Conservation (phyloP, 129 eudicot genomes). For the Tagetes erecta region DNA sequence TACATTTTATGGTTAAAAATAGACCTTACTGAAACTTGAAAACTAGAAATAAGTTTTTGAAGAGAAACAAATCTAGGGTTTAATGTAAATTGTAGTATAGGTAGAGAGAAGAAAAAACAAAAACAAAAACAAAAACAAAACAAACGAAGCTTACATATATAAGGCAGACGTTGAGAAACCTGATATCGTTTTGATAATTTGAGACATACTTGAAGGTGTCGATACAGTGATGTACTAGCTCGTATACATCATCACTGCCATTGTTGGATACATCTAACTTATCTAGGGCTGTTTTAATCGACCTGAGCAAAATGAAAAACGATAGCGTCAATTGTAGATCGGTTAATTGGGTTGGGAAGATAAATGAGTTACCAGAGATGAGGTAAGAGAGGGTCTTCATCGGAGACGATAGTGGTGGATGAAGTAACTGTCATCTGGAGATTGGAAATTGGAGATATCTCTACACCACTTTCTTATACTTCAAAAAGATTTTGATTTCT, state of each 20-base stretch:
- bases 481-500: no score
- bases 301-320: conserved; percentile 38
- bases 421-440: conserved; percentile 44
- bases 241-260: conserved; percentile 30
- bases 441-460: background rate
- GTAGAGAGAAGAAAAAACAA: background rate
- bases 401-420: conserved; percentile 19
- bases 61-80: background rate
- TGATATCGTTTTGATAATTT: conserved; percentile 56
- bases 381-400: conserved; percentile 58
- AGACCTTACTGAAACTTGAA: background rate
- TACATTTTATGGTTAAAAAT: background rate
- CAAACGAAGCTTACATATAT: conserved; percentile 47
- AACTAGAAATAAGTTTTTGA: background rate
- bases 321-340: background rate
- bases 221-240: conserved; percentile 50
- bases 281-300: conserved; percentile 49
- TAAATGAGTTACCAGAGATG: conserved; percentile 51
- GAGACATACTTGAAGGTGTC: conserved; percentile 50
- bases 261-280: conserved; percentile 28
- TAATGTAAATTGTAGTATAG: background rate
- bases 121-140: background rate
- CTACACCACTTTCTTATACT: no score
- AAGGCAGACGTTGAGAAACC: conserved; percentile 90
- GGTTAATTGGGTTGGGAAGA: background rate